Evolutionary conservation across 805 yeast genomes (phyloP).

Genomic region (Saccharomycopsis sp.): DNA sequence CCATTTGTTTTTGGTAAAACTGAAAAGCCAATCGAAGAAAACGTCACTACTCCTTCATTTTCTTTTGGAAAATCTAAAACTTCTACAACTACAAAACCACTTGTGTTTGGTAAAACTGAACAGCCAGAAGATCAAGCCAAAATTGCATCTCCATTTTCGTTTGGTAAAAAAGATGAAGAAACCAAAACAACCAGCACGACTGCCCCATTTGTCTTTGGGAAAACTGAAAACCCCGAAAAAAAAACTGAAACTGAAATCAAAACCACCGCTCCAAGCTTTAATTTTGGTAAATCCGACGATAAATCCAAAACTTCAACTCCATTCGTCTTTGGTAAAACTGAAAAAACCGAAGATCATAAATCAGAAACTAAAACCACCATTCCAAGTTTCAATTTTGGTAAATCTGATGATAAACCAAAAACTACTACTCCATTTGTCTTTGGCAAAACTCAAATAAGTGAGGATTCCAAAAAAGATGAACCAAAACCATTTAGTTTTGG

Average conservation of each 20-base stretch:
- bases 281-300: background rate
- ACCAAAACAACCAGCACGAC: background rate
- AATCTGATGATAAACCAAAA: background rate
- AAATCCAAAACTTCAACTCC: background rate
- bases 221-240: background rate
- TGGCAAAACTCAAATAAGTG: background rate
- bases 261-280: slow-evolving; percentile 3
- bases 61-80: background rate
- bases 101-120: slow-evolving; percentile 1
- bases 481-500: too few species aligned
- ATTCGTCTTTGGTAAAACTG: slow-evolving; percentile 3
- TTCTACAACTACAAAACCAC: background rate
- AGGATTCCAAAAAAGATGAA: background rate
- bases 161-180: background rate
- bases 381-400: slow-evolving; percentile 5
- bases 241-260: background rate
- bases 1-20: slow-evolving; percentile 3
- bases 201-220: slow-evolving; percentile 5
- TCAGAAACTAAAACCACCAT: background rate
- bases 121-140: background rate
- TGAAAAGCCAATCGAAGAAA: background rate
- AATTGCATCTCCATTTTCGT: slow-evolving; percentile 3
- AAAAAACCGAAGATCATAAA: background rate
- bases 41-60: background rate
- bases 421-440: slow-evolving; percentile 5